Base-by-base conservation (phyloP, 495 filamentous ascomycete species). In the Penicillium manginii region DNA sequence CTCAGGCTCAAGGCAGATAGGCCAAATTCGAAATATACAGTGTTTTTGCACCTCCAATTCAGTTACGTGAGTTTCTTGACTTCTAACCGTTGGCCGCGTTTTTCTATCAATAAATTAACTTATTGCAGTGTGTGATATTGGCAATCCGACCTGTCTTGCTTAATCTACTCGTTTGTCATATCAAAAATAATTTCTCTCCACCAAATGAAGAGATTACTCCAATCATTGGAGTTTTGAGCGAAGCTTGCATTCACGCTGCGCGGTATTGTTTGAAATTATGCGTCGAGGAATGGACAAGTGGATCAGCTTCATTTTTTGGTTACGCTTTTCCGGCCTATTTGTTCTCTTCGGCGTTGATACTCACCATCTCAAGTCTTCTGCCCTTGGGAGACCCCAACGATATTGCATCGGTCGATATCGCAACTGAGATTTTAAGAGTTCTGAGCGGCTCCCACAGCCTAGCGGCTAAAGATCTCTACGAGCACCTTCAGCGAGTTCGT, bases 191-290 rank as follows among this genome's bases (percentile, higher is more conserved):
- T 12, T 14, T 29, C 22, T 26, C 48, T 35, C 31, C 22, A 12
- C 18, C 48, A 17, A 42, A n/a, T 17, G 59, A 66, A 12, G 50
- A 46, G 18, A 64, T 70, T 33, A 70, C 68, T 3, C 63, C 69
- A 15, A 62, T 64, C 10, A 61, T 73, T 9, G 54, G 65, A 31
- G 71, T 72, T 0, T 57, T 78, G 11, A 65, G 66, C 45, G 72
- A 76, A 52, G 72, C 75, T 19, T 78, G 75, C 53, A 73, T 76
- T 39, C 69, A 75, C 29, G 64, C 73, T 21, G 72, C 75, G 11
- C 62, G 71, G 15, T 72, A 77, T 54, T 73, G 74, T 0, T 57
- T 73, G 33, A 64, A 69, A n/a, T 43, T 76, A 33, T 73, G 74
- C 55, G 58, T 73, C 11, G 69, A 68, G 4, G 67, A 73, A 48